Evolutionary conservation across 1,284 basidiomycete species (phyloP), one percentile per base, ranked within the genome.

Genomic region (Microbotryomycetes sp.): DNA sequence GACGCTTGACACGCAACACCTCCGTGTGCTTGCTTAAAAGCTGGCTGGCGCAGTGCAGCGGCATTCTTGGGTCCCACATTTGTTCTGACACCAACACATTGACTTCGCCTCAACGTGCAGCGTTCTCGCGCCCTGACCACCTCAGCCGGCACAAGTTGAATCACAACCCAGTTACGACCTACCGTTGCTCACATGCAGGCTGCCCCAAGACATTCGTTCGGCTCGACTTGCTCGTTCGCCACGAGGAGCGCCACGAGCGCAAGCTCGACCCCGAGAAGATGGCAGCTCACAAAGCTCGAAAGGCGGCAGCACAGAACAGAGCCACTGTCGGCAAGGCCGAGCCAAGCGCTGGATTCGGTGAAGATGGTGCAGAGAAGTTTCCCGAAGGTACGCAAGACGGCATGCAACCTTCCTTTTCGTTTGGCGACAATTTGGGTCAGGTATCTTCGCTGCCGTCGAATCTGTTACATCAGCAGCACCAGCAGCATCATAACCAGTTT

Each of bases 181-280:
- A 61, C 61, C 35, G 54, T 16, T 69, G 67, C 50, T 27, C 29
- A 9, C 27, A n/a, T 15, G n/a, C 52, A 56, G 62, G 64, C 9
- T 68, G 67, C 41, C 59, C 56, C 30, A 69, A 69, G 47, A 61
- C 60, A 15, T 69, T 69, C 31, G 67, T 69, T 9, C 52, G 67
- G 5, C 48, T 58, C 49, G 67, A 69, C 41, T 50, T 69, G 9
- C 59, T 69, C 35, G 55, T 67, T 15, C 60, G 67, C 9, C 67
- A 69, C 31, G 46, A 56, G 1, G 65, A 67, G 18, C 62, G 67
- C 0, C 67, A 69, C 47, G 62, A 55, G 52, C 50, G 50, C 46
- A 64, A 66, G 35, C 59, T 61, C 9, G 35, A 41, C 35, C 35
- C 35, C 18, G 35, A 41, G 18, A 41, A 41, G 35, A 41, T 41